Percentiles rank a stretch among this genome's conserved stretches.
phyloP scores from a whole-genome alignment of 2,329 filamentous ascomycete species.

The Arthrobotrys entomopaga region DNA sequence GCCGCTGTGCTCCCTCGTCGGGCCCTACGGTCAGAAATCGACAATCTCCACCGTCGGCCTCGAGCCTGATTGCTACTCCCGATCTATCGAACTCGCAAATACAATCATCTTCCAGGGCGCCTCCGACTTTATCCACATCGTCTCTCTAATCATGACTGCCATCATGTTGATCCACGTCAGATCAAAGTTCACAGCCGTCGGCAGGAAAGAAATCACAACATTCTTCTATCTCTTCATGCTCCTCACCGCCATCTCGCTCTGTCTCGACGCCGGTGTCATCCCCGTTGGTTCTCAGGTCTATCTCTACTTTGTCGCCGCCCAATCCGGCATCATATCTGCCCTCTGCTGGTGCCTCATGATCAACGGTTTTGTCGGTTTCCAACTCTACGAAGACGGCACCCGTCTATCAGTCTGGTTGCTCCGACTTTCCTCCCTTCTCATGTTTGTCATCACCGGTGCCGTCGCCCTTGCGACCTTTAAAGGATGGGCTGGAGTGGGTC shows the following conservation, averaged over 20 bases:
- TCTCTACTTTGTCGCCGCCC: conserved; percentile 89
- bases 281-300: conserved; percentile 82
- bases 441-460: conserved; percentile 87
- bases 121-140: conserved; percentile 89
- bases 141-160: conserved; percentile 88
- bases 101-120: conserved; percentile 98
- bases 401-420: conserved; percentile 92
- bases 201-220: conserved; percentile 76
- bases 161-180: conserved; percentile 98
- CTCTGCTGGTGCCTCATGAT: conserved; percentile 89
- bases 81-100: conserved; percentile 95
- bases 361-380: conserved; percentile 98
- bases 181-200: conserved; percentile 97
- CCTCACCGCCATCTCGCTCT: conserved; percentile 85
- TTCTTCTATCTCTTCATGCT: conserved; percentile 99
- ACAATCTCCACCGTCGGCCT: conserved; percentile 75
- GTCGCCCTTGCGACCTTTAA: conserved; percentile 93
- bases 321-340: conserved; percentile 84
- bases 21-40: conserved; percentile 64
- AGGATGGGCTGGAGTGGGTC: conserved; percentile 83
- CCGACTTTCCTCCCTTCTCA: conserved; percentile 77
- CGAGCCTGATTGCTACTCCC: conserved; percentile 88
- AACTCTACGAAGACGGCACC: conserved; percentile 97
- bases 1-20: conserved; percentile 86
- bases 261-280: conserved; percentile 91